Base-by-base conservation (phyloP, 805 yeast genomes). In the Ogataea naganishii region DNA sequence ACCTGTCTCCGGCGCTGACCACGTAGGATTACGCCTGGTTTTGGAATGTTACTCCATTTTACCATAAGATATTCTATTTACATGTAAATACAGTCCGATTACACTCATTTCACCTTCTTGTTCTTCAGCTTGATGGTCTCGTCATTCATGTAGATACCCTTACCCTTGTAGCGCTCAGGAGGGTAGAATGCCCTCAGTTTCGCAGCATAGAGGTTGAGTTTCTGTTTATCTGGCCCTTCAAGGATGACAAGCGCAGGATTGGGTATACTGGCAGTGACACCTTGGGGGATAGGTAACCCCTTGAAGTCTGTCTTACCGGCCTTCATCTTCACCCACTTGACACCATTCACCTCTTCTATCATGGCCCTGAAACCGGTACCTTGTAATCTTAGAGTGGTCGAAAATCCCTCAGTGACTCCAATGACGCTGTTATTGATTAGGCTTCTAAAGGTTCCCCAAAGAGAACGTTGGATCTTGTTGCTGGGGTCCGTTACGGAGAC, bases 81-180 rank as follows among this genome's bases (percentile, higher is more conserved):
- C n/a, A n/a, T n/a, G n/a, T n/a, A n/a, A n/a, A n/a, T n/a, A n/a
- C n/a, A n/a, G n/a, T n/a, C n/a, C n/a, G n/a, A n/a, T n/a, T n/a
- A n/a, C n/a, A n/a, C 26, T 53, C 69, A 89, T 76, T 92, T 89
- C 56, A 89, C 83, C 71, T 86, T 89, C 71, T 84, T 84, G 44
- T 80, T 84, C 71, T 92, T 92, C 51, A 89, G 66, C 53, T 75
- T 78, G 56, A 92, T 80, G 29, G 94, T 85, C 64, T 92, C 97
- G 49, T 76, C 81, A 56, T 88, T 82, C 29, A 92, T 80, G 53
- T 80, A 92, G 29, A 92, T 80, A 51, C 99, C 99, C 46, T 94
- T 94, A 53, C 98, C 98, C 63, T 92, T 92, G 58, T 92, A 92
- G 23, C 96, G 96, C 62, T 92, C 99, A 26, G 99, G 99, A 37